phyloP scores from a whole-genome alignment of 2,329 filamentous ascomycete genomes.

The Colletotrichum tanaceti region DNA sequence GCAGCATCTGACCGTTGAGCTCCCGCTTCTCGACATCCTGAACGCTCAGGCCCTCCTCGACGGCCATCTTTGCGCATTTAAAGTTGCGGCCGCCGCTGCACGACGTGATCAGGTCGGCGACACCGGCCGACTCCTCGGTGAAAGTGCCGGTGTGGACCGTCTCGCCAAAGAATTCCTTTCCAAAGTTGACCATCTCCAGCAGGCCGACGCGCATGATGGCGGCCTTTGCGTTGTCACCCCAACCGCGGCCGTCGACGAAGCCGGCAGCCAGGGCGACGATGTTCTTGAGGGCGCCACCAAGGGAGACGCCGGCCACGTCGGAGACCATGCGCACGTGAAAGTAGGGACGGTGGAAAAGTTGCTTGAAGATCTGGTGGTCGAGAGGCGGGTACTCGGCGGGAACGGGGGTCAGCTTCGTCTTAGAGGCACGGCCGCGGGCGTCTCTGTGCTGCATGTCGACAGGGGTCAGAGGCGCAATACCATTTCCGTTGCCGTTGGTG shows the following conservation, averaged over 20 bases:
- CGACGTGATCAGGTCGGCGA: constrained; percentile 94
- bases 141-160: constrained; percentile 87
- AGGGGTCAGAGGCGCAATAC: constrained; percentile 52
- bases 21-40: constrained; percentile 89
- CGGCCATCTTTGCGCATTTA: constrained; percentile 88
- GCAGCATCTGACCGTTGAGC: constrained; percentile 95
- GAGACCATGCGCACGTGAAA: constrained; percentile 96
- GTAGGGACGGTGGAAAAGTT: constrained; percentile 94
- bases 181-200: constrained; percentile 96
- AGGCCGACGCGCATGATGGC: constrained; percentile 97
- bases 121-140: constrained; percentile 95
- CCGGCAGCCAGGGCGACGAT: constrained; percentile 94
- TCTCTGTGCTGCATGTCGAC: constrained; percentile 74
- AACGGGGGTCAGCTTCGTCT: constrained; percentile 78
- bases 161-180: constrained; percentile 89
- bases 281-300: constrained; percentile 96
- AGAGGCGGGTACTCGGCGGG: constrained; percentile 87
- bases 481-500: constrained; percentile 54
- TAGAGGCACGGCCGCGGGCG: constrained; percentile 73
- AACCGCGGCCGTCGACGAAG: constrained; percentile 94
- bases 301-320: constrained; percentile 96
- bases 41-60: constrained; percentile 82
- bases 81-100: constrained; percentile 95
- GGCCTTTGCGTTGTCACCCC: constrained; percentile 99
- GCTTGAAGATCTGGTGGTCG: constrained; percentile 84